Percentiles rank a stretch among this genome's conserved stretches.
phyloP scores from a whole-genome alignment of 768 basidiomycete genomes.

The Podaxis pistillaris region DNA sequence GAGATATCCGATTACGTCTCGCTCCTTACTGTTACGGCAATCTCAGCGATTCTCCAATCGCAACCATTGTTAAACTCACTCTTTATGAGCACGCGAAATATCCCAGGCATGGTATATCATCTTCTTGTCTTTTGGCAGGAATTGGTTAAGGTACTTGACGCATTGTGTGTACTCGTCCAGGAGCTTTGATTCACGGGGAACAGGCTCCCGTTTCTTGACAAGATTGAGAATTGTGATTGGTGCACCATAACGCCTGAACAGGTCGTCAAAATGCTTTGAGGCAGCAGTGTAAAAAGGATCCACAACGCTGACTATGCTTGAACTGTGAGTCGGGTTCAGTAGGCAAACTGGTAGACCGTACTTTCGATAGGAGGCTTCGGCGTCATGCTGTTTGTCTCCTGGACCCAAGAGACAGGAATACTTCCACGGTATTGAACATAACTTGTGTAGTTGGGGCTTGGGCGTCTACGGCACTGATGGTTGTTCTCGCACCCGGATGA shows the following conservation, averaged over 20 bases:
- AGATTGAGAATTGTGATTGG: slow-evolving; percentile 91
- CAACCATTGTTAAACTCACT: slow-evolving; percentile 42
- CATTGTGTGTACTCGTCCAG: slow-evolving; percentile 91
- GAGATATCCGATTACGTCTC: slow-evolving; percentile 92
- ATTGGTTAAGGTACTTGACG: slow-evolving; percentile 91
- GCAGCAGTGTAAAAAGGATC: slow-evolving; percentile 96
- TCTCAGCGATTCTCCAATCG: slow-evolving; percentile 2
- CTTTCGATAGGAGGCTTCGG: slow-evolving; percentile 96
- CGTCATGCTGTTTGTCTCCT: slow-evolving; percentile 87
- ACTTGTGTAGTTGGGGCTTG: slow-evolving; percentile 88
- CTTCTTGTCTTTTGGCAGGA: slow-evolving; percentile 79
- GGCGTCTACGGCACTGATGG: slow-evolving; percentile 40
- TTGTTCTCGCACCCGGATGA: slow-evolving; percentile 32
- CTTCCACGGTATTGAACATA: slow-evolving; percentile 98
- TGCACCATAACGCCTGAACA: slow-evolving; percentile 86
- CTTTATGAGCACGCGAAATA: slow-evolving; percentile 93
- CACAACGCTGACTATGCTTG: slow-evolving; percentile 72
- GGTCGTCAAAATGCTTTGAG: slow-evolving; percentile 87
- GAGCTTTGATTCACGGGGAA: slow-evolving; percentile 86
- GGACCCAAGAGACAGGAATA: slow-evolving; percentile 96
- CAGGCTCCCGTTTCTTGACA: slow-evolving; percentile 81
- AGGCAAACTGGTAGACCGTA: slow-evolving; percentile 35
- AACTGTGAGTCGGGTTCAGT: not conserved
- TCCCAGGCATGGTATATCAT: slow-evolving; percentile 96
- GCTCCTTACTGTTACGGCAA: slow-evolving; percentile 65